phyloP scores from a whole-genome alignment of 2,329 filamentous ascomycete genomes.

The Claviceps maximensis region DNA sequence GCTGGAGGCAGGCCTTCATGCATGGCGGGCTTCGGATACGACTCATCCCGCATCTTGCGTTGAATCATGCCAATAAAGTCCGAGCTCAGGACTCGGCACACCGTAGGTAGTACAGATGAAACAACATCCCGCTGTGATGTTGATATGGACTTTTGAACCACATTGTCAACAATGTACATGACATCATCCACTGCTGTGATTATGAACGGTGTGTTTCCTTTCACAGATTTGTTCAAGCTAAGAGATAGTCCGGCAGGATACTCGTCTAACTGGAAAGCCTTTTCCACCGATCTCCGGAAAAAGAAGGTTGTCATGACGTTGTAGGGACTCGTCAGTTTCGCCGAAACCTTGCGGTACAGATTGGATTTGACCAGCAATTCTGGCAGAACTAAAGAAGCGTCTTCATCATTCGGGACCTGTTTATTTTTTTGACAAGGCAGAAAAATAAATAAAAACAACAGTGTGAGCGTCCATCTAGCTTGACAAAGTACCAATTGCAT shows the following conservation, averaged over 20 bases:
- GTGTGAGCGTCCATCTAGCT: background rate
- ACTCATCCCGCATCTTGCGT: constrained; percentile 93
- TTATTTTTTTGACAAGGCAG: background rate
- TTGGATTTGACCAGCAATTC: constrained; percentile 66
- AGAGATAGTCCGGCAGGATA: constrained; percentile 67
- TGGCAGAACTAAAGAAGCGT: constrained; percentile 51
- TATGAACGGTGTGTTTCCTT: constrained; percentile 75
- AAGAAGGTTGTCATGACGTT: constrained; percentile 92
- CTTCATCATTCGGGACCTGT: constrained; percentile 40
- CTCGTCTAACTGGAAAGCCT: constrained; percentile 94
- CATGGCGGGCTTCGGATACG: constrained; percentile 68
- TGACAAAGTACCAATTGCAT: no score
- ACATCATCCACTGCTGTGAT: constrained; percentile 94
- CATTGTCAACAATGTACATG: constrained; percentile 96
- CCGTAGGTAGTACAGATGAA: constrained; percentile 61
- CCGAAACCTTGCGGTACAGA: constrained; percentile 63
- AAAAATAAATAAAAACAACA: background rate
- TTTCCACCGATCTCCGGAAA: constrained; percentile 90
- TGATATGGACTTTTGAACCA: constrained; percentile 72
- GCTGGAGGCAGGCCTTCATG: constrained; percentile 78
- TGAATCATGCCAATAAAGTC: constrained; percentile 97
- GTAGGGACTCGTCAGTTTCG: constrained; percentile 66
- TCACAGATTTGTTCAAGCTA: constrained; percentile 56
- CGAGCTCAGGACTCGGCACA: constrained; percentile 66
- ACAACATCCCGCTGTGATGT: constrained; percentile 75